Evolutionary conservation across 306 rosid species (phyloP), one percentile per base, ranked within the genome.

Genomic region (Begonia fuchsioides): DNA sequence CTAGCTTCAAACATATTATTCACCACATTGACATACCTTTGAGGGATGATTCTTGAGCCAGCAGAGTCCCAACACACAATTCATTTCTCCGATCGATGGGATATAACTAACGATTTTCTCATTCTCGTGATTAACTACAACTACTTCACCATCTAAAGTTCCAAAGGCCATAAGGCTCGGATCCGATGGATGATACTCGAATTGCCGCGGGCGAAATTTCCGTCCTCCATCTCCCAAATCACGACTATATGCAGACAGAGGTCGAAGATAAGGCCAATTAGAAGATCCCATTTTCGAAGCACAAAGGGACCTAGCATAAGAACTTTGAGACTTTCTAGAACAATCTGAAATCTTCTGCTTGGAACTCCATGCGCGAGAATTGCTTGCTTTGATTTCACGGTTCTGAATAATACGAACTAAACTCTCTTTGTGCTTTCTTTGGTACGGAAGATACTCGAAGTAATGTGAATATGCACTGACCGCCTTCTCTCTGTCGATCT

Each of bases 1-100:
- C 32, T 12, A 32, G 12, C 18, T 15, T 38, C 47, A 20, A 18
- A 32, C 50, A 56, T 69, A 53, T 49, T 47, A 49, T 44, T 49
- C 32, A 59, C 12, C 8, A 26, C 7, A 59, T 49, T 41, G 44
- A 60, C 64, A 55, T 75, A 80, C 93, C 95, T 80, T 84, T 0
- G 93, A 77, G 46, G 95, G 93, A 75, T 72, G 62, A 56, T 73
- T 80, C 66, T 80, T 84, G 61, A 84, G 95, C 95, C 95, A 84
- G 64, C 83, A 75, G 53, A 84, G 93, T 49, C 95, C 93, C 55
- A 84, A 63, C 39, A 84, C 95, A 64, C 81, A 80, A 61, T 70
- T 77, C 95, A 80, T 80, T 64, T 77, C 83, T 54, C 95, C 95
- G 57, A 68, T 73, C 56, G 95, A 75, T 15, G 81, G 83, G 53